Conservation (phyloP, 495 filamentous ascomycete genomes). For the Xanthoparmelia taractica region DNA sequence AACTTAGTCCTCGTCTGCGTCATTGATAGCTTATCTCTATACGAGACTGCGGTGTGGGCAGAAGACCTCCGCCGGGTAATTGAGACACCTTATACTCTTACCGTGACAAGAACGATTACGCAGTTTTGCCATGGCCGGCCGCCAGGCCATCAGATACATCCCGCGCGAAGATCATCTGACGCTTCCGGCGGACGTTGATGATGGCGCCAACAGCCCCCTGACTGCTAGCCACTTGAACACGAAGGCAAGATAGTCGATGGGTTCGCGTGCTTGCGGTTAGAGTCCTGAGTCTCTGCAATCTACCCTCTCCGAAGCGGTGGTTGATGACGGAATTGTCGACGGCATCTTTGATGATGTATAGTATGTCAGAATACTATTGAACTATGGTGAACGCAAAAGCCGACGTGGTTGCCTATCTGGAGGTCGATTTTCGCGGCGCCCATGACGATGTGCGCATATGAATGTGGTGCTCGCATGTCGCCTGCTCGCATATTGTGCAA, state of each 20-base stretch:
- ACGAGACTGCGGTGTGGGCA: too few relatives aligned
- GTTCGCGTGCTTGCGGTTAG: background rate
- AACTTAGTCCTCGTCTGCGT: too few relatives aligned
- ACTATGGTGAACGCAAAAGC: too few relatives aligned
- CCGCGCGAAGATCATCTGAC: background rate
- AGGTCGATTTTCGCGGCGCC: too few relatives aligned
- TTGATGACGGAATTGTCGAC: background rate
- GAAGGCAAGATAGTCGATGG: background rate
- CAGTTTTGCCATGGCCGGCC: slow-evolving; percentile 3
- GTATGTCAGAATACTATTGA: too few relatives aligned
- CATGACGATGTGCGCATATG: background rate
- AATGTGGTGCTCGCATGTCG: background rate
- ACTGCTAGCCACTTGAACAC: background rate
- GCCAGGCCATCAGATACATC: background rate
- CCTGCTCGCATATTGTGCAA: background rate
- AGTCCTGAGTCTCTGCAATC: background rate
- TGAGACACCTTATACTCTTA: too few relatives aligned
- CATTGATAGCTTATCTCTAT: too few relatives aligned
- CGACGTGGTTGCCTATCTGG: too few relatives aligned
- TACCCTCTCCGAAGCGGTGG: background rate
- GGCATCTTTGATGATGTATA: background rate
- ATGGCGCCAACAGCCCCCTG: background rate
- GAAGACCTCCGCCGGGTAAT: too few relatives aligned
- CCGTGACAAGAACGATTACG: too few relatives aligned
- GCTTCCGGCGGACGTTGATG: background rate